phyloP scores from a whole-genome alignment of 176 grass and related monocot genomes.

The Thalia dealbata region DNA sequence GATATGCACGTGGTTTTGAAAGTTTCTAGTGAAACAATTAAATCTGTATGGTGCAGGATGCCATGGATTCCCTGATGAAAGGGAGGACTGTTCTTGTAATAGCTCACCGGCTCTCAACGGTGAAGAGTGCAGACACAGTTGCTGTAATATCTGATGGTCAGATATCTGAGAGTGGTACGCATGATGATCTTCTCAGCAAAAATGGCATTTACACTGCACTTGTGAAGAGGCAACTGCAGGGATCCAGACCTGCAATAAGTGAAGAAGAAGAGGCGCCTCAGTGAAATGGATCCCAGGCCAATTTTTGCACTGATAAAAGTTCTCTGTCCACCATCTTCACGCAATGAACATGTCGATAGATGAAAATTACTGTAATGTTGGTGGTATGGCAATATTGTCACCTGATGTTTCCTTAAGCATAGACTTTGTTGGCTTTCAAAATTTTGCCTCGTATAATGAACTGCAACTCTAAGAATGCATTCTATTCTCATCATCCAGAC shows the following conservation, averaged over 20 bases:
- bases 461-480: too few species aligned
- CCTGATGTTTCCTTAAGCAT: neutral
- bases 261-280: neutral
- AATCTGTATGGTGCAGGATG: constrained; percentile 47
- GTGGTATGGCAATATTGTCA: neutral
- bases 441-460: neutral
- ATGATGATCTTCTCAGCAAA: constrained; percentile 57
- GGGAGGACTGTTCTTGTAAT: constrained; percentile 97
- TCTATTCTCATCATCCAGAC: too few species aligned
- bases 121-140: constrained; percentile 73
- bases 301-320: neutral
- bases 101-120: constrained; percentile 90
- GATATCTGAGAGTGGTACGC: constrained; percentile 71
- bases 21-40: neutral
- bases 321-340: neutral
- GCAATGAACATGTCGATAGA: neutral
- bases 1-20: neutral
- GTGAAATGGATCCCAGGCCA: neutral
- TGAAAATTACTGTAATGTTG: neutral
- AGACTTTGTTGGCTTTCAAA: neutral
- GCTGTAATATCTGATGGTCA: constrained; percentile 89
- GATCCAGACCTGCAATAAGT: constrained; percentile 34
- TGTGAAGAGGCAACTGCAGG: constrained; percentile 94
- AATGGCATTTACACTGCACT: constrained; percentile 90
- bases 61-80: constrained; percentile 96